phyloP scores from a whole-genome alignment of 306 rosid genomes.

The Rubus idaeus region DNA sequence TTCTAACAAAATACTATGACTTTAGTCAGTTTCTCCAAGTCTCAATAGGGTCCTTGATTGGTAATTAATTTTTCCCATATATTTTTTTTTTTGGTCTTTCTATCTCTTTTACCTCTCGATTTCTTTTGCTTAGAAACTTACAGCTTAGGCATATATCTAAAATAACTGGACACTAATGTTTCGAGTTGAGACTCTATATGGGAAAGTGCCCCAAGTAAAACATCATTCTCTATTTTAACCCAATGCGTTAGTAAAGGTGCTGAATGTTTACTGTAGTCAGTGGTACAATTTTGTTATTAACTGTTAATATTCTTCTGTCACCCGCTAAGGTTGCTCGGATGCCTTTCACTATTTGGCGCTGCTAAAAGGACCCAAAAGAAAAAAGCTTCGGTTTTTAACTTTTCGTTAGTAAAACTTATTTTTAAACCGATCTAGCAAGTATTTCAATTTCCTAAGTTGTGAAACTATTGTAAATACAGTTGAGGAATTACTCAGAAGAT shows the following conservation, averaged over 20 bases:
- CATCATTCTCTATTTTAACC: background rate
- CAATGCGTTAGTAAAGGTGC: background rate
- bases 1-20: background rate
- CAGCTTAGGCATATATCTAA: too few species aligned
- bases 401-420: too few species aligned
- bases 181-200: background rate
- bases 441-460: background rate
- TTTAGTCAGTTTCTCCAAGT: background rate
- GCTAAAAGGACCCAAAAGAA: too few species aligned
- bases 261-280: background rate
- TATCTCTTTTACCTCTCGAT: background rate
- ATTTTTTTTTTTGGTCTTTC: background rate
- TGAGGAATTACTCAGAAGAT: background rate
- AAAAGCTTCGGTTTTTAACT: too few species aligned
- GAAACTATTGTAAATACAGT: background rate
- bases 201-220: background rate
- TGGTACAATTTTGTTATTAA: background rate
- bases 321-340: background rate
- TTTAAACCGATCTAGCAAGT: too few species aligned
- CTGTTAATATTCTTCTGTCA: background rate
- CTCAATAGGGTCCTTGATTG: background rate
- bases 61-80: background rate
- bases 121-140: background rate
- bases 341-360: background rate
- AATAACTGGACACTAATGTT: background rate